Base-by-base conservation (phyloP, 495 filamentous ascomycete genomes). In the Penicillium dipodomyicola region DNA sequence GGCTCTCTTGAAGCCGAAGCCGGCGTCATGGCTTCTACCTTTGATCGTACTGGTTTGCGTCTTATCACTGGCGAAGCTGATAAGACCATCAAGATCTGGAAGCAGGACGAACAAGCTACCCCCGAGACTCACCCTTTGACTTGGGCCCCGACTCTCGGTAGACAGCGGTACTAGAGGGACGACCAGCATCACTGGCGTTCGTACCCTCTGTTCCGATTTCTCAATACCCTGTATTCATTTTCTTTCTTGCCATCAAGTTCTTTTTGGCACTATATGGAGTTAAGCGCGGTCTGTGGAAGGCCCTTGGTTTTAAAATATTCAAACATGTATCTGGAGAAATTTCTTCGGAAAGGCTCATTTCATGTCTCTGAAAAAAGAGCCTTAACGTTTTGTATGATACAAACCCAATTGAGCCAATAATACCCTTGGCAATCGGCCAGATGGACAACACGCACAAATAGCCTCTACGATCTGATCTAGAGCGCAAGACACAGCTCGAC, bases 31-130 rank as follows among this genome's bases (percentile, higher is more conserved):
- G 88, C 88, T 60, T 89, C 88, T 7, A 95, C 84, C 0, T 99
- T 95, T 64, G 95, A 99, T 63, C 78, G 78, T 57, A 96, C 91
- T 4, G 95, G 95, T 1, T 66, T 96, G 60, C 80, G 95, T 63
- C 76, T 99, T 62, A 93, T 99, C 57, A 90, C 87, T 15, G 95
- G 95, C 32, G 95, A 97, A 73, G 89, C 91, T 14, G 95, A 99
- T 71, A 99, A 99, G 80, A 96, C 92, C 0, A 75, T 99, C 72
- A 97, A 99, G 82, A 80, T 99, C 54, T 99, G 94, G 94, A 94
- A 90, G 64, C 85, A 82, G 52, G 94, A 97, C 71, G 88, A 92
- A 15, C 80, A 87, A 22, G 94, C 94, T 20, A 97, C 95, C 2
- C 86, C 88, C 32, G 90, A 97, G 69, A 88, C 87, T 25, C 90